Conservation (phyloP, 2,329 filamentous ascomycete genomes). For the Raffaelea albimanens region DNA sequence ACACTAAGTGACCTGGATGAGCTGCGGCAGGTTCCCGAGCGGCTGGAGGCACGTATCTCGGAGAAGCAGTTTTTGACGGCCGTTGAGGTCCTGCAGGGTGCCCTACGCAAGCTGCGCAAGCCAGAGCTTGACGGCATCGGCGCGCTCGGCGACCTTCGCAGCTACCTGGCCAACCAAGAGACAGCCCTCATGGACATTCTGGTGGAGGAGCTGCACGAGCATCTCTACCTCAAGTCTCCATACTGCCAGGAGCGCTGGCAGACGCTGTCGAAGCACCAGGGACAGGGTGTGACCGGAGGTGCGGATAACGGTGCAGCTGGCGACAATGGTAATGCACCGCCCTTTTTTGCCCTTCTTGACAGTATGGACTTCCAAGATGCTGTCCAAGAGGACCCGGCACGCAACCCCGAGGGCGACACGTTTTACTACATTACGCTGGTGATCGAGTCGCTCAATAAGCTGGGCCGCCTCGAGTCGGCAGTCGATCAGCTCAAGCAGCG, state of each 20-base stretch:
- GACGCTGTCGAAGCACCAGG: slow-evolving; percentile 60
- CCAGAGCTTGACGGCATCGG: slow-evolving; percentile 89
- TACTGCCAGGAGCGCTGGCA: slow-evolving; percentile 98
- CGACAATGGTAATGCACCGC: slow-evolving; percentile 23
- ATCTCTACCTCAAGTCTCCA: slow-evolving; percentile 93
- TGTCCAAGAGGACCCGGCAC: slow-evolving; percentile 76
- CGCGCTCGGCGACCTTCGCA: slow-evolving; percentile 73
- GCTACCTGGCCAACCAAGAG: slow-evolving; percentile 90
- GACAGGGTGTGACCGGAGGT: slow-evolving; percentile 15
- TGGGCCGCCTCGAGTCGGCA: slow-evolving; percentile 75
- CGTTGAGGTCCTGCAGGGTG: slow-evolving; percentile 84
- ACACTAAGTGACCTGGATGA: slow-evolving; percentile 79
- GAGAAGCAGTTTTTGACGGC: slow-evolving; percentile 92
- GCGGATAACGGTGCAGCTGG: not conserved
- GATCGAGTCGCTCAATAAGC: slow-evolving; percentile 81
- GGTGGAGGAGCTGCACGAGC: slow-evolving; percentile 94
- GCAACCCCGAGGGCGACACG: slow-evolving; percentile 90
- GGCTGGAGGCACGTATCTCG: slow-evolving; percentile 86
- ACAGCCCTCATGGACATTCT: slow-evolving; percentile 85
- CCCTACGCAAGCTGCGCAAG: slow-evolving; percentile 70
- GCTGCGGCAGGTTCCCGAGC: slow-evolving; percentile 79
- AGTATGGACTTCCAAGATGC: slow-evolving; percentile 48
- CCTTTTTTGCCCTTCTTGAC: slow-evolving; percentile 53
- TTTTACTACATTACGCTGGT: slow-evolving; percentile 87
- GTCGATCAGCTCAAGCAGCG: slow-evolving; percentile 88